Percentiles rank a stretch among this genome's conserved stretches.
Conservation (phyloP, 371 early-diverging fungal species). For the Apophysomyces elegans region DNA sequence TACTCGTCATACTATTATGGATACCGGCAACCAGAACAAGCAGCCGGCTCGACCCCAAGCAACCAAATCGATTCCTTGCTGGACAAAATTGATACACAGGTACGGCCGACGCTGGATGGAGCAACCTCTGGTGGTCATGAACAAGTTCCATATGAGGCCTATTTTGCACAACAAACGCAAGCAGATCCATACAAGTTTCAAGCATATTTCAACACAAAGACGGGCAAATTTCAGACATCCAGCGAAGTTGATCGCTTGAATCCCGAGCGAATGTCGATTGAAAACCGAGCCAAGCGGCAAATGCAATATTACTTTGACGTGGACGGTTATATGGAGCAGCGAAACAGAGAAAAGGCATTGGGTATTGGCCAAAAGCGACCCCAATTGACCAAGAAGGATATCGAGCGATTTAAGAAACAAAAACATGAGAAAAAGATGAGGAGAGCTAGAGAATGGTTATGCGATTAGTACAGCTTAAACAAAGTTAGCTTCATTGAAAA, state of each 20-base stretch:
- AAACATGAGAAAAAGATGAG: slow-evolving; percentile 51
- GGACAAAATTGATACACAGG: slow-evolving; percentile 45
- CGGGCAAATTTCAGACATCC: slow-evolving; percentile 53
- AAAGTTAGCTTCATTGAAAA: slow-evolving; percentile 3
- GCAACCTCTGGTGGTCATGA: slow-evolving; percentile 8
- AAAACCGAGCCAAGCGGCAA: slow-evolving; percentile 45
- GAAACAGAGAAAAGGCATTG: slow-evolving; percentile 8
- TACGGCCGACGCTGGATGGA: slow-evolving; percentile 38
- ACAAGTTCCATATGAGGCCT: neutral
- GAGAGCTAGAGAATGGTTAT: slow-evolving; percentile 45
- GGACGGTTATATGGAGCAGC: slow-evolving; percentile 43
- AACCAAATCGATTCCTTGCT: slow-evolving; percentile 34
- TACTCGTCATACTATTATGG: slow-evolving; percentile 14
- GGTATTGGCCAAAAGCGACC: slow-evolving; percentile 24
- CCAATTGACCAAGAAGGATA: slow-evolving; percentile 40
- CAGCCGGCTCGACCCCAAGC: neutral
- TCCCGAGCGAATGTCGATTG: slow-evolving; percentile 43
- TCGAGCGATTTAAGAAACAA: slow-evolving; percentile 45
- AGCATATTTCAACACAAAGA: slow-evolving; percentile 57
- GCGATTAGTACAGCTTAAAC: slow-evolving; percentile 28
- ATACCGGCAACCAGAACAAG: slow-evolving; percentile 12
- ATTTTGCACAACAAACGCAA: neutral
- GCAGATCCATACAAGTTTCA: slow-evolving; percentile 36
- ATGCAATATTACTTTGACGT: slow-evolving; percentile 58
- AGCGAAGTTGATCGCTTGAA: slow-evolving; percentile 40